Evolutionary conservation across 2,329 filamentous ascomycete genomes (phyloP).

Genomic region (Claviceps cyperi): DNA sequence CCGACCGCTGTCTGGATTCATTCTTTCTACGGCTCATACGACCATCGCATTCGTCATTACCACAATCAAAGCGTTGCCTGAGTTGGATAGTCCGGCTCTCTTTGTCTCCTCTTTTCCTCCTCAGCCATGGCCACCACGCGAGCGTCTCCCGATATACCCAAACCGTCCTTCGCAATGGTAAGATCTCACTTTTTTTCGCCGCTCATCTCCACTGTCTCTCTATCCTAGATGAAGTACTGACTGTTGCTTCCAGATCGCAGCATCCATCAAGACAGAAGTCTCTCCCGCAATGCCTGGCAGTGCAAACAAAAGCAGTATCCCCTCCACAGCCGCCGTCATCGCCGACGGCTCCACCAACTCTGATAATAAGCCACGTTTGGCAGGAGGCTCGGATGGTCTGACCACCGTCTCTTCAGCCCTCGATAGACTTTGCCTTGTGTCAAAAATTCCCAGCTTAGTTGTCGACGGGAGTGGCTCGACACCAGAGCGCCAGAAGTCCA

Average conservation of each 20-base stretch:
- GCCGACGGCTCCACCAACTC: constrained; percentile 9
- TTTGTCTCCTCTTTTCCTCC: constrained; percentile 1
- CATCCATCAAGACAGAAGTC: constrained; percentile 23
- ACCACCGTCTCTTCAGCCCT: constrained; percentile 16
- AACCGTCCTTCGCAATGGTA: constrained; percentile 68
- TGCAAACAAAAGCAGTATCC: constrained; percentile 8
- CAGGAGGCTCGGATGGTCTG: constrained; percentile 10
- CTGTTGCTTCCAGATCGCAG: constrained; percentile 28
- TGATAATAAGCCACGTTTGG: constrained; percentile 5
- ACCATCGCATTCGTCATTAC: background rate
- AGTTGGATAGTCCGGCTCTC: constrained; percentile 11
- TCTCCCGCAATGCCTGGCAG: constrained; percentile 3
- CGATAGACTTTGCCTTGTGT: constrained; percentile 16
- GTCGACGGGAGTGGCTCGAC: constrained; percentile 32
- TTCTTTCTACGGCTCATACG: constrained; percentile 2
- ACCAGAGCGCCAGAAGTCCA: constrained; percentile 18
- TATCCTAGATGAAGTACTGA: constrained; percentile 1
- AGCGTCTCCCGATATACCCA: constrained; percentile 32
- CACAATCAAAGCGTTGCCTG: constrained; percentile 7
- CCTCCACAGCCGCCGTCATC: constrained; percentile 5
- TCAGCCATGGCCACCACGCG: constrained; percentile 32
- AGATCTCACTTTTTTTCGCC: constrained; percentile 8
- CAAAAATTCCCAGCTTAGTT: constrained; percentile 25
- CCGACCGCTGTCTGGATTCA: constrained; percentile 5
- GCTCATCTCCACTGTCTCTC: background rate